A percentile compares a stretch with the other conserved stretches of the same genome.
These are phyloP conservation scores for Gossypium herbaceum DNA, from an alignment of 345 rosid genomes.

Conservation along the genomic window DNA sequence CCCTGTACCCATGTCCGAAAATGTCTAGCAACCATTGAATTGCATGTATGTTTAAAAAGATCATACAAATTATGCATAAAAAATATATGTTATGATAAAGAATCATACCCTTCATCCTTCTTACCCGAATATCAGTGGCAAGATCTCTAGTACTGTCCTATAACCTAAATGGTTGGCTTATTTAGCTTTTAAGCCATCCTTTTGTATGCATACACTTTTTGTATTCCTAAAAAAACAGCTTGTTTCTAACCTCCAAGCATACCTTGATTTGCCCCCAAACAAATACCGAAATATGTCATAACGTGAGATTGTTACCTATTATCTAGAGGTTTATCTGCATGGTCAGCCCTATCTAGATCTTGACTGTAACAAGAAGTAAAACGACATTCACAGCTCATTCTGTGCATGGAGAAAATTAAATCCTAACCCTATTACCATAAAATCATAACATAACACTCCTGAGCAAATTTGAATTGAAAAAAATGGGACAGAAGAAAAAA, in stretches of 20 bases:
- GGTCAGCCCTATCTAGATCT: not conserved
- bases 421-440: not conserved
- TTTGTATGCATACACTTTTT: not conserved
- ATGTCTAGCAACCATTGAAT: not conserved
- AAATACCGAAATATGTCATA: not conserved
- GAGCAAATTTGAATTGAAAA: conserved; percentile 2
- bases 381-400: not conserved
- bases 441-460: not conserved
- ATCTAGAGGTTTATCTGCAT: not conserved
- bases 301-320: not conserved
- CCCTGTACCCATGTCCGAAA: not conserved
- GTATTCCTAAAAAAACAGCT: not conserved
- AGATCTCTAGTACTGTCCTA: not conserved
- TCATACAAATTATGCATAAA: conserved; percentile 3
- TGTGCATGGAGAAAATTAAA: not conserved
- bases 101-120: not conserved
- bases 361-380: not conserved
- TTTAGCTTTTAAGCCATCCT: not conserved
- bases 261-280: not conserved
- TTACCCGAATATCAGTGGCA: not conserved
- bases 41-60: not conserved
- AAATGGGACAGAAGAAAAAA: not conserved
- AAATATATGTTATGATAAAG: not conserved
- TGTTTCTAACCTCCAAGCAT: not conserved
- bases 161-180: not conserved